Conservation (phyloP, 2,329 filamentous ascomycete species). For the Cladosporium cucumerinum region DNA sequence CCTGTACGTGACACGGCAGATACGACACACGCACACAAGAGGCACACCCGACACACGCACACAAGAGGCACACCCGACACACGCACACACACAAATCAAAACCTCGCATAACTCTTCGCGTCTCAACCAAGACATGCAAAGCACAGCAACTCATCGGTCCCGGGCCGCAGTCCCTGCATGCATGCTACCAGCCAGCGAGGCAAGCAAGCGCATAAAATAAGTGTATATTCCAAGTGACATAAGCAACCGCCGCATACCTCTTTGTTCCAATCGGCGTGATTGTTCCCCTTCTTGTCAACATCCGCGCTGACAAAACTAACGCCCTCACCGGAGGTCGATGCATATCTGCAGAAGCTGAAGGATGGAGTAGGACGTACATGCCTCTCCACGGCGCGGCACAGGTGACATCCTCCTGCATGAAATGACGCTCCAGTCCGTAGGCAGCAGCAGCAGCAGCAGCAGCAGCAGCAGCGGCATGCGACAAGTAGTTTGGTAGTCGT, state of each 20-base stretch:
- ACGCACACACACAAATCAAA: not conserved
- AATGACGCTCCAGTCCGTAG: too few relatives aligned
- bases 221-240: not conserved
- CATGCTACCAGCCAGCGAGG: not conserved
- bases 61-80: not conserved
- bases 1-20: not conserved
- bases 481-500: not conserved
- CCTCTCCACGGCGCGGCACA: too few relatives aligned
- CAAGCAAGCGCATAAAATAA: not conserved
- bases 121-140: not conserved
- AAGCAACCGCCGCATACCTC: not conserved
- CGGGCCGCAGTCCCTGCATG: not conserved
- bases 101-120: not conserved
- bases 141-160: not conserved
- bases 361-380: not conserved
- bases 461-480: not conserved
- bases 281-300: not conserved
- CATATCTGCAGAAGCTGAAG: not conserved
- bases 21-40: not conserved
- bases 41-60: not conserved
- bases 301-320: not conserved
- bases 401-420: not conserved
- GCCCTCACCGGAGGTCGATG: not conserved
- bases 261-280: not conserved
- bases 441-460: too few relatives aligned